Evolutionary conservation across 2,329 filamentous ascomycete genomes (phyloP), one percentile per base, ranked within the genome.

Genomic region (Aspergillus pseudonomiae): DNA sequence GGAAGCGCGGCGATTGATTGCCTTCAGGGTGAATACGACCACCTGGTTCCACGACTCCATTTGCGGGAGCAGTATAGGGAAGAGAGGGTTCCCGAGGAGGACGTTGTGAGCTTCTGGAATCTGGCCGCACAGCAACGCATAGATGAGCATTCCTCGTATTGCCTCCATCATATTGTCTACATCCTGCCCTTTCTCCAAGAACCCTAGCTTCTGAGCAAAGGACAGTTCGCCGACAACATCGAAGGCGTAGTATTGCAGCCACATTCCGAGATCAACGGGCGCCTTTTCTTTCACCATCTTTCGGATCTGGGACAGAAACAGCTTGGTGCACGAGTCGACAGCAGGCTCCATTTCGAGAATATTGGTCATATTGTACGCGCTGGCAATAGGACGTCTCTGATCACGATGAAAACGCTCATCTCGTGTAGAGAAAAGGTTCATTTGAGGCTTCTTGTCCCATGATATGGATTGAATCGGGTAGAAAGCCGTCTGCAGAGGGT

Each of bases 221-320:
- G 76, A 79, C 59, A 82, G 68, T 48, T 81, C 75, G 1, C 77
- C 77, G 0, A 82, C 67, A 7, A 81, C 77, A 45, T 81, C 79
- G 46, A 81, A 79, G 0, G 78, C 77, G 50, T 75, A 80, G 45
- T 72, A 77, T 43, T 72, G 70, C n/a, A 72, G 54, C 70, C 70
- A 72, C 12, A n/a, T 46, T 1, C 64, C 66, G 21, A 70, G 21
- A 32, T 68, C 62, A 9, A 69, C 48, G 1, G 68, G 48, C 1
- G 10, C 52, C 32, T 63, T 63, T 14, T 24, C 16, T 10, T 69
- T 59, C 0, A 64, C 65, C 12, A 67, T 68, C 19, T 62, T 52
- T 9, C 57, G 52, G 11, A 71, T 48, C 24, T 71, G 65, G 4
- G 54, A 36, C 1, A 67, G 41, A 55, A 74, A 69, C 1, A 71